These are phyloP conservation scores for Lipomyces kockii DNA, from an alignment of 805 yeast genomes.

Conservation along the genomic window DNA sequence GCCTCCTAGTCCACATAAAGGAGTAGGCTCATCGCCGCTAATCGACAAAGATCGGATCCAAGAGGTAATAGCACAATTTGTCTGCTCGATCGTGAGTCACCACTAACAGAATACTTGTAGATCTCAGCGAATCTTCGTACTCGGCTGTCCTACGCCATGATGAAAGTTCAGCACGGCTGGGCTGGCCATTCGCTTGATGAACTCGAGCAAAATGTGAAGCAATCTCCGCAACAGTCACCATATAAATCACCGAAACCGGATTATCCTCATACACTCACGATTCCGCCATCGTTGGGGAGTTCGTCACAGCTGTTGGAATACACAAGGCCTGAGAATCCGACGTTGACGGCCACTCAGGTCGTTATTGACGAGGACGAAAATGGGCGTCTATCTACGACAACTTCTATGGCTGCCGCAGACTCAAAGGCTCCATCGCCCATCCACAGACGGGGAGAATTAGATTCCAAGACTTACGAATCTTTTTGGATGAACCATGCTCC, in stretches of 20 bases:
- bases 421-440: neutral
- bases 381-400: constrained; percentile 17
- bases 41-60: constrained; percentile 23
- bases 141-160: constrained; percentile 41
- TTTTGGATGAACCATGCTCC: constrained; percentile 16
- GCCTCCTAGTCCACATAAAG: constrained; percentile 1
- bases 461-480: constrained; percentile 17
- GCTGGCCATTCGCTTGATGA: constrained; percentile 35
- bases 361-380: constrained; percentile 16
- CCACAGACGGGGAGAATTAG: neutral
- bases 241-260: neutral
- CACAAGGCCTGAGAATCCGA: neutral
- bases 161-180: constrained; percentile 43
- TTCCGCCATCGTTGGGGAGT: neutral
- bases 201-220: constrained; percentile 27
- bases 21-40: constrained; percentile 5
- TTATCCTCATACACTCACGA: constrained; percentile 5
- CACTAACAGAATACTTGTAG: neutral
- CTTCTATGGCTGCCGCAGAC: neutral
- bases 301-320: neutral
- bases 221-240: neutral
- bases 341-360: constrained; percentile 8
- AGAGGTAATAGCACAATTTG: constrained; percentile 14
- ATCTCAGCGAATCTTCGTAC: constrained; percentile 39
- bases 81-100: neutral